phyloP scores from a whole-genome alignment of 805 yeast genomes.

The Candida ortonii region DNA sequence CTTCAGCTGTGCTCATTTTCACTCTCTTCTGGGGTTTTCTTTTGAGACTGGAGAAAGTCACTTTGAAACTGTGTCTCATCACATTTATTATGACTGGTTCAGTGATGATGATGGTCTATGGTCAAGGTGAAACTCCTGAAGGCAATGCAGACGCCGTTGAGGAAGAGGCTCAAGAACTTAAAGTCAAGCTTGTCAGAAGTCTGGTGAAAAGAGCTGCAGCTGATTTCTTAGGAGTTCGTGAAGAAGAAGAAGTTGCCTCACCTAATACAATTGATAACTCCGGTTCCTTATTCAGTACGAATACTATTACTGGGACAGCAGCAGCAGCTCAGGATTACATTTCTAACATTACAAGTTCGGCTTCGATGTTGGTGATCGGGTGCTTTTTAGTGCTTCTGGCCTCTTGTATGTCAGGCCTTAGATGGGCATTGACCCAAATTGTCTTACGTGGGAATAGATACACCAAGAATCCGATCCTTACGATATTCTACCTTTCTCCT shows the following conservation, averaged over 20 bases:
- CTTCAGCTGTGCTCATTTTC: slow-evolving; percentile 72
- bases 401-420: slow-evolving; percentile 72
- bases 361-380: slow-evolving; percentile 43
- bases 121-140: slow-evolving; percentile 21
- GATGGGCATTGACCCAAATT: slow-evolving; percentile 91
- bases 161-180: slow-evolving; percentile 22
- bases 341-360: slow-evolving; percentile 7
- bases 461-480: slow-evolving; percentile 68
- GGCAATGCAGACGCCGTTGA: slow-evolving; percentile 13
- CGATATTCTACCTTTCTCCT: slow-evolving; percentile 79
- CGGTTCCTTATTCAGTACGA: slow-evolving; percentile 1
- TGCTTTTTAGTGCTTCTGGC: slow-evolving; percentile 71
- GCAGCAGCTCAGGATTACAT: slow-evolving; percentile 11
- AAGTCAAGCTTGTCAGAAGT: slow-evolving; percentile 13
- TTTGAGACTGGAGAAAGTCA: slow-evolving; percentile 68
- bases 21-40: slow-evolving; percentile 80
- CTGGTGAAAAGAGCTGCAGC: slow-evolving; percentile 20
- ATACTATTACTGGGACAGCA: slow-evolving; percentile 7
- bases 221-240: slow-evolving; percentile 10
- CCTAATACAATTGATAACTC: not conserved
- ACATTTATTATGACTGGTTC: slow-evolving; percentile 77
- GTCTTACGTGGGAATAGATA: slow-evolving; percentile 57
- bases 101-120: slow-evolving; percentile 78
- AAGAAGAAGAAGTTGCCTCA: slow-evolving; percentile 6
- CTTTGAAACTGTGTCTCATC: slow-evolving; percentile 60